Conservation (phyloP, 805 yeast species). For the Hagleromyces aurorensis region DNA sequence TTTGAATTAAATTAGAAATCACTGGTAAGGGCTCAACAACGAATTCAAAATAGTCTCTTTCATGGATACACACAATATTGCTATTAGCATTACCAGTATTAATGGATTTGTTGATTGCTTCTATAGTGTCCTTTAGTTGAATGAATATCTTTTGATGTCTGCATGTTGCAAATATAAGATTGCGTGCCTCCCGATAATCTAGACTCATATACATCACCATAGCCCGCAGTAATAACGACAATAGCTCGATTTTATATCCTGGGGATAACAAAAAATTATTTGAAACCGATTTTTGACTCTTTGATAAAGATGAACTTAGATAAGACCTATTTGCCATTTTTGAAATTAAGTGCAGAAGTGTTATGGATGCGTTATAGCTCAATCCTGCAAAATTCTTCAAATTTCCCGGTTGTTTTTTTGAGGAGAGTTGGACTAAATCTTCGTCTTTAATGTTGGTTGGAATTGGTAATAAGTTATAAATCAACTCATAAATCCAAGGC, state of each 20-base stretch:
- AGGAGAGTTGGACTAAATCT: slow-evolving; percentile 18
- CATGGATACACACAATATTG: no score
- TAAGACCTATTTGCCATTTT: slow-evolving; percentile 25
- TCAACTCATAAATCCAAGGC: slow-evolving; percentile 47
- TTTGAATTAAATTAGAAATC: no score
- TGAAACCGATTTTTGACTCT: slow-evolving; percentile 1
- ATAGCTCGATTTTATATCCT: slow-evolving; percentile 41
- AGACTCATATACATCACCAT: slow-evolving; percentile 46
- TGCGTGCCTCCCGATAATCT: slow-evolving; percentile 43
- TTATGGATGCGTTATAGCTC: slow-evolving; percentile 45
- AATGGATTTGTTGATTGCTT: slow-evolving; percentile 15
- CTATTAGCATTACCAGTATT: no score
- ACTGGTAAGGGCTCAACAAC: no score
- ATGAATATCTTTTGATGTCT: slow-evolving; percentile 31
- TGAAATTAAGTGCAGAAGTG: slow-evolving; percentile 36
- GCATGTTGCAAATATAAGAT: slow-evolving; percentile 43
- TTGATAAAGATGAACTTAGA: slow-evolving; percentile 17
- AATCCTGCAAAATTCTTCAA: slow-evolving; percentile 31
- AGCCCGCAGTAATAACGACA: slow-evolving; percentile 53
- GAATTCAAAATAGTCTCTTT: no score
- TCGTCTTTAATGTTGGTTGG: slow-evolving; percentile 15
- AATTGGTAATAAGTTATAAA: slow-evolving; percentile 53
- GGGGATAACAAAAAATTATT: slow-evolving; percentile 18
- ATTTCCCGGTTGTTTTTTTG: slow-evolving; percentile 24
- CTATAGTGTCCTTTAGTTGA: slow-evolving; percentile 22